phyloP scores from a whole-genome alignment of 2,329 filamentous ascomycete genomes.

The Didymellaceae sp. region DNA sequence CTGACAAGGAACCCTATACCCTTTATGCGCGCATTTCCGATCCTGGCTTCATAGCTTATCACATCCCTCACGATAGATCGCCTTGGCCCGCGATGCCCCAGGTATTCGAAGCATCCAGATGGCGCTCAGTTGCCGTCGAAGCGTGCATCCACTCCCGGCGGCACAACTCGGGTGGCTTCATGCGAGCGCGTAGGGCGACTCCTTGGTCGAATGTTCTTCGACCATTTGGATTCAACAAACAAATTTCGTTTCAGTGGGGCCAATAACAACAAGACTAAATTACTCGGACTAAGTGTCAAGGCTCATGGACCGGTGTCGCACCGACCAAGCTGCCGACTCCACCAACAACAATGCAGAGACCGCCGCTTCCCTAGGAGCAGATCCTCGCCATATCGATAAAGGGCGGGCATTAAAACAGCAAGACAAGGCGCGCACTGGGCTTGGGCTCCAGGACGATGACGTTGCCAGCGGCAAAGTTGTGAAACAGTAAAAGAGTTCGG shows the following conservation, averaged over 20 bases:
- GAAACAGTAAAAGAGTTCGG: slow-evolving; percentile 21
- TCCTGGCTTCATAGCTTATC: too few relatives aligned
- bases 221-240: slow-evolving; percentile 12
- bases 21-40: too few relatives aligned
- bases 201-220: slow-evolving; percentile 15
- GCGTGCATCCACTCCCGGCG: slow-evolving; percentile 11
- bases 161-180: slow-evolving; percentile 11
- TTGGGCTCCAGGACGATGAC: slow-evolving; percentile 21
- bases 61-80: neutral
- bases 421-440: slow-evolving; percentile 12
- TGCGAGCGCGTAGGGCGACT: slow-evolving; percentile 13
- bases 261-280: slow-evolving; percentile 15
- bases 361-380: slow-evolving; percentile 10
- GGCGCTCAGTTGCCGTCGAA: slow-evolving; percentile 8
- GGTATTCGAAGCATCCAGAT: neutral
- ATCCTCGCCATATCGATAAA: slow-evolving; percentile 25
- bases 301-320: slow-evolving; percentile 23
- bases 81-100: neutral
- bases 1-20: too few relatives aligned
- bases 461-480: slow-evolving; percentile 23
- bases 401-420: slow-evolving; percentile 13
- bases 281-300: slow-evolving; percentile 17
- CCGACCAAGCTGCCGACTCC: slow-evolving; percentile 22
- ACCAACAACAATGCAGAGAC: slow-evolving; percentile 13
- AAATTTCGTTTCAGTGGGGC: slow-evolving; percentile 20